Base-by-base conservation (phyloP, 2,329 filamentous ascomycete species). In the Claviceps capensis region DNA sequence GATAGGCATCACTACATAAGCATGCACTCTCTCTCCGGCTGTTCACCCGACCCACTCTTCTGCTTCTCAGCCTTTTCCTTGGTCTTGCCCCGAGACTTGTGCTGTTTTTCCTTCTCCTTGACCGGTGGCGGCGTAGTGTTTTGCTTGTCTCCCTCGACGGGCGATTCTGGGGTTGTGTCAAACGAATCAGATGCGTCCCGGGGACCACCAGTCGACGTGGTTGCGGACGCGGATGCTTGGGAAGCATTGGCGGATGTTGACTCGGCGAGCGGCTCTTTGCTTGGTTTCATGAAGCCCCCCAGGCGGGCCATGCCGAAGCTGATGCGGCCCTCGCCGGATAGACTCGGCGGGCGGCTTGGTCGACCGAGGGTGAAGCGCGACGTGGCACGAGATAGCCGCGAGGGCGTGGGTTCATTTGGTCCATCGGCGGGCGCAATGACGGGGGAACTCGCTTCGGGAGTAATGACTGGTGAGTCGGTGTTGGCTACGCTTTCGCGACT, bases 251-350 rank as follows among this genome's bases (percentile, higher is more conserved):
- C 7, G 1, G 34, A 45, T 16, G 44, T 1, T 6, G 55, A 53
- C 16, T 67, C 67, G 8, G 54, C 53, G 11, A 62, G 56, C 7
- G 52, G 69, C 53, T 81, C 77, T 59, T 70, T 77, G 65, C 74
- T 78, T 8, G 70, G 59, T 49, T 72, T 74, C 58, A 74, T 72
- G 6, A 79, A 69, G 0, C 73, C 71, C 9, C 73, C 73, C 4
- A 80, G 64, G n/a, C 76, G 73, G 16, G 72, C 74, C 62, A 83
- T 79, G 2, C 75, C 77, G 17, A 75, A 67, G 59, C 76, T 81
- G 52, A 81, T 74, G 4, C 80, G 72, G 16, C 71, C 72, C 57
- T 83, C 80, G 30, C 78, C 77, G 1, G 71, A 74, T 57, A 82
- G 78, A 58, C 80, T 83, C 17, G 67, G 67, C 4, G 80, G 76